These are phyloP conservation scores for Dendrocalamus latiflorus DNA, from an alignment of 202 grass and related monocot species.

Conservation along the genomic window DNA sequence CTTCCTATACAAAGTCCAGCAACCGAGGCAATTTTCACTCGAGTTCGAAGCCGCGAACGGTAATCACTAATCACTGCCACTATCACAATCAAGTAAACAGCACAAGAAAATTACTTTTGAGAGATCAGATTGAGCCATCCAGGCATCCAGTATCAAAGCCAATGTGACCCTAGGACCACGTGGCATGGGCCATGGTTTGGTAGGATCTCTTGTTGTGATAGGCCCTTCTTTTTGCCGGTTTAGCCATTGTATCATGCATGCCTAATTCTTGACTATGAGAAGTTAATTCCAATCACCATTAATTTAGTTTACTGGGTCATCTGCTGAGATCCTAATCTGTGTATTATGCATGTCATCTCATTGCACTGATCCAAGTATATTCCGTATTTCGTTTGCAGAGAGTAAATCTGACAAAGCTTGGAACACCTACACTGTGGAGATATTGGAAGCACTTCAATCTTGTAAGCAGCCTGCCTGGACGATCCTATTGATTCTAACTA, in stretches of 20 bases:
- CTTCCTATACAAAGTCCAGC: too few relatives aligned
- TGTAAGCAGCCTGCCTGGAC: constrained; percentile 29
- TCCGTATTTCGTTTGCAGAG: constrained; percentile 45
- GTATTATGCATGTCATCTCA: not conserved
- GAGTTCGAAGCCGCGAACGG: constrained; percentile 39
- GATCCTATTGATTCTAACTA: too few relatives aligned
- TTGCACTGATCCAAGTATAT: constrained; percentile 12
- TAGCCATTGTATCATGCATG: not conserved
- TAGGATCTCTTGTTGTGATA: constrained; percentile 8
- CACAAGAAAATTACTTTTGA: not conserved
- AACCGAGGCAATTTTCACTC: too few relatives aligned
- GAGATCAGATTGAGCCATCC: not conserved
- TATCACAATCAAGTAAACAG: not conserved
- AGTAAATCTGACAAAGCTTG: constrained; percentile 79
- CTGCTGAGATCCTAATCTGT: not conserved
- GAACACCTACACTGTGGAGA: constrained; percentile 65
- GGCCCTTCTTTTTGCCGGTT: not conserved
- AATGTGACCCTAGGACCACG: constrained; percentile 25
- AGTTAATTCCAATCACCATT: not conserved
- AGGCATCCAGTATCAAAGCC: not conserved
- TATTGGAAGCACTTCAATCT: constrained; percentile 92
- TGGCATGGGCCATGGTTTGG: constrained; percentile 29
- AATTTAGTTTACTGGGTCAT: not conserved
- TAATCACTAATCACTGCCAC: constrained; percentile 26
- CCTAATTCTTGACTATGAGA: not conserved